Evolutionary conservation across 1,139 yeast species (phyloP), one percentile per base, ranked within the genome.

Genomic region (Scheffersomyces insectosa): DNA sequence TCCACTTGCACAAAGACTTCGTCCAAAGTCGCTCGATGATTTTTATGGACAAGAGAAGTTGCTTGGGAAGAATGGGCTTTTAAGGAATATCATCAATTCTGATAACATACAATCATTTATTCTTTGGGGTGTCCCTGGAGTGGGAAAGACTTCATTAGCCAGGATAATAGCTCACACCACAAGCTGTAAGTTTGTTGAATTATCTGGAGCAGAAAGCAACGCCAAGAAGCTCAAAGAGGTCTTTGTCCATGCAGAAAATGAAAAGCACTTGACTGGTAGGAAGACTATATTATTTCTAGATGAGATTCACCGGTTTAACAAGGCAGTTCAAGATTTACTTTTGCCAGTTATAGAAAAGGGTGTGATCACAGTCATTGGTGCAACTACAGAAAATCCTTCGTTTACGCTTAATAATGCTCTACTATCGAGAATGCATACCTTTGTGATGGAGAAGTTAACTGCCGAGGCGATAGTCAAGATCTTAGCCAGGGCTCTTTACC

Each of bases 311-410:
- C 69, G 99, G 40, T 90, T 88, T 63, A 90, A 88, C 60, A 88
- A 89, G 53, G 79, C 87, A 0, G 97, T 90, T 48, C 99, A 95
- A 59, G 99, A 95, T 63, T 68, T 88, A 27, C 79, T 95, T 44
- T 67, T 87, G 9, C 89, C 89, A 0, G 84, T 81, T 43, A 81
- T 86, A 27, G 95, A 87, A 57, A 73, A 78, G 46, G 90, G 91
- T 0, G 69, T 74, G 5, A 74, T 84, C 5, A 79, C 84, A 0
- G 74, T 86, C 3, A 83, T 93, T 42, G 99, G 99, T 1, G 98
- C 99, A 7, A 95, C 99, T 0, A 93, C 99, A 1, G 99, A 93
- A 61, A 95, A 95, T 59, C 99, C 99, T 1, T 87, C 96, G 27
- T 95, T 93, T 63, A 89, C 88, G 43, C 64, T 93, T 36, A 90